Evolutionary conservation across 192 early-diverging fungal species (phyloP), one percentile per base, ranked within the genome.

Genomic region (Backusella parvicylindrica): DNA sequence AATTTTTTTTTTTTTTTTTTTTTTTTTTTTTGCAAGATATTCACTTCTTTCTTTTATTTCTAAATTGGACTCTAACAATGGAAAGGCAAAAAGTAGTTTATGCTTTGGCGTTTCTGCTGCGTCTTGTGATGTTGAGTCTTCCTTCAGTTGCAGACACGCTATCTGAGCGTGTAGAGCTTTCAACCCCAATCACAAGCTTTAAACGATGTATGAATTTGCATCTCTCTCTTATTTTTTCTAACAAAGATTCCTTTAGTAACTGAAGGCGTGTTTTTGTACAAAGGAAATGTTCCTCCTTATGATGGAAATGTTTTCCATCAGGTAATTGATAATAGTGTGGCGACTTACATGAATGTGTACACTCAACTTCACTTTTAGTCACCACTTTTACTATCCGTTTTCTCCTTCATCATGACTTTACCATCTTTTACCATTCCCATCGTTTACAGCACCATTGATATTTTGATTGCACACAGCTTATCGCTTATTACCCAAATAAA

Each of bases 231-330:
- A 50, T 41, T 31, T 3, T 56, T 15, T 77, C 1, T 53, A 23
- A 37, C 31, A 16, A 28, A 26, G 11, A 0, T 64, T 13, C 28
- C 31, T 69, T 65, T 81, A 94, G 94, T 98, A 30, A 84, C 88
- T 7, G 98, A 98, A 82, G 98, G 96, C 33, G 78, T 97, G 32
- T 91, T 88, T 83, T 84, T 98, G 35, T 93, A 87, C 73, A 72
- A 84, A 18, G 85, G 91, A 71, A 89, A 87, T 40, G 87, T 97
- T 0, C 87, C 92, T 26, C 94, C 95, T 6, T 98, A 95, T 80
- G 93, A 96, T 71, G 96, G 95, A 30, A 94, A 92, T 47, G 85
- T 94, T 18, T 95, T 92, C 77, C 95, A 97, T 80, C 96, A 97
- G 84, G 95, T 90, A 78, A 16, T n/a, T n/a, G n/a, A n/a, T n/a